A percentile compares a stretch with the other conserved stretches of the same genome.
phyloP scores from a whole-genome alignment of 106 monocot species.

The Dendrobium catenatum region DNA sequence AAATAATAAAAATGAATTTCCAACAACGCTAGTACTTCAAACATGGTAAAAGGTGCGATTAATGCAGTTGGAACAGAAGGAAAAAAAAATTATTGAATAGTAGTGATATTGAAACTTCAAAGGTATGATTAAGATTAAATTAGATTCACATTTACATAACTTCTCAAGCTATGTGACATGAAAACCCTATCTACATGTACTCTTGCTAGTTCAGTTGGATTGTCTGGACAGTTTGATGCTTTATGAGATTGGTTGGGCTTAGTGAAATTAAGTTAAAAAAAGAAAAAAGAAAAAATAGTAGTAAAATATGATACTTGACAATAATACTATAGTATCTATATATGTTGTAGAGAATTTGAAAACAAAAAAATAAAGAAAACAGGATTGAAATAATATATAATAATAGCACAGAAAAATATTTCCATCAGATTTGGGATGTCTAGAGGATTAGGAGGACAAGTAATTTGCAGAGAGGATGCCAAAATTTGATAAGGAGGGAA shows the following conservation, averaged over 20 bases:
- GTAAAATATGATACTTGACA: neutral
- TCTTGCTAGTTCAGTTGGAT: neutral
- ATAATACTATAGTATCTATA: neutral
- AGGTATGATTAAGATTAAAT: neutral
- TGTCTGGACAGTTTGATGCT: neutral
- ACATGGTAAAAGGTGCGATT: neutral
- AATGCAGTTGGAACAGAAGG: neutral
- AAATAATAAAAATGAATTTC: constrained; percentile 1
- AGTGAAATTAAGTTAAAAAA: neutral
- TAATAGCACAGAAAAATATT: too few species aligned
- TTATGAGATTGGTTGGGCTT: neutral
- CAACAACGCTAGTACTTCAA: neutral
- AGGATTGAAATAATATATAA: too few species aligned
- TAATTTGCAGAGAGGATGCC: too few species aligned
- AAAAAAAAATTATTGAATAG: neutral
- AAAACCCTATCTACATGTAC: neutral
- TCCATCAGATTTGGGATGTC: too few species aligned
- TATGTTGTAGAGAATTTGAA: neutral
- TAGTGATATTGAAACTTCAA: constrained; percentile 1
- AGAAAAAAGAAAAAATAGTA: neutral
- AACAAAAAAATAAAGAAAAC: neutral
- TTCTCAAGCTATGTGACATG: neutral
- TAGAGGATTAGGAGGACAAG: too few species aligned
- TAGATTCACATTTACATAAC: neutral
- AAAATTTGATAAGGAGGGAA: too few species aligned